Base-by-base conservation (phyloP, 108 stramenopile species). In the Aurantiochytrium sp. region DNA sequence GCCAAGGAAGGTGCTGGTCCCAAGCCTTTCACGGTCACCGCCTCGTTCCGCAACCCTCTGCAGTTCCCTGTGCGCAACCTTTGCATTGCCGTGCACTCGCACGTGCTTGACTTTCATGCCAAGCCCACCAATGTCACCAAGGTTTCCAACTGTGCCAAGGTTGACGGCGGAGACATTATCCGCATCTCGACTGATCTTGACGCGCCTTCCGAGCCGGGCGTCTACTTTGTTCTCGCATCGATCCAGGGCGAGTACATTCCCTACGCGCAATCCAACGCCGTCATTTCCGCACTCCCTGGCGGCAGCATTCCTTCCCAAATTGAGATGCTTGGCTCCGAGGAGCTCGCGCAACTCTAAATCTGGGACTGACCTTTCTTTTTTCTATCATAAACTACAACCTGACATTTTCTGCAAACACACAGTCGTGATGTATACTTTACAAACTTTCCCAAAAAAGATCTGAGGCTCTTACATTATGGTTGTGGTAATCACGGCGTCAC, bases 31-130 rank as follows among this genome's bases (percentile, higher is more conserved):
- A 83, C 12, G 45, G 76, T 83, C 49, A n/a, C 10, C 4, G 76
- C 76, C 76, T 53, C 45, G 10, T 83, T 83, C 51, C 76, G 76
- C 76, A 83, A 83, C 76, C 76, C 76, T 0, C 76, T 83, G 16
- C 45, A 53, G 25, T 83, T 83, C 28, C 45, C 76, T 53, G 49
- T 83, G 49, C 45, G 51, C 49, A 47, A 83, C 76, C 49, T 83
- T 18, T 83, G 76, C 76, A 83, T 83, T 23, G 12, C 76, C 3
- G n/a, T 83, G 49, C 76, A 83, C 76, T 83, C 76, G n/a, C 76
- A 83, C 4, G 76, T 53, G 76, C 76, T 83, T 23, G 51, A 83
- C 76, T 83, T 83, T 53, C 45, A 83, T 23, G 51, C 19, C 18
- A 8, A 12, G 18, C 76, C 76, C 12, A 53, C 45, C 45, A 83